Evolutionary conservation across 2,329 filamentous ascomycete genomes (phyloP).

Genomic region (Cyclaneusma minus): DNA sequence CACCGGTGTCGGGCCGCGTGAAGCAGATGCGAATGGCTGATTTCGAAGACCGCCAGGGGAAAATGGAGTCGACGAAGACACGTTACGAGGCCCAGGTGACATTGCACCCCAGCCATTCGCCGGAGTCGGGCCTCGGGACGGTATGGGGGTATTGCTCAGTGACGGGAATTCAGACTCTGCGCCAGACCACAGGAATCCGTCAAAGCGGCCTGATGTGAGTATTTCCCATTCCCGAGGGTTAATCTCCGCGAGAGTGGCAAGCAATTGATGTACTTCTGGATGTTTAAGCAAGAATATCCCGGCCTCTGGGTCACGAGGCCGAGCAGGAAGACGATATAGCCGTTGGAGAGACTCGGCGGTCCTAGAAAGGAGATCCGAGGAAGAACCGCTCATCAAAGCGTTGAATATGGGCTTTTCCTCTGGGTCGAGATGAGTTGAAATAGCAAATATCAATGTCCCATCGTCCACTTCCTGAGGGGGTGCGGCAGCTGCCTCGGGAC

Average conservation of each 20-base stretch:
- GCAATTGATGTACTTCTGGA: conserved; percentile 65
- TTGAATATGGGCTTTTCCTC: conserved; percentile 71
- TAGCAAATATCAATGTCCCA: conserved; percentile 84
- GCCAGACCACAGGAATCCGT: conserved; percentile 89
- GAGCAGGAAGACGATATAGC: conserved; percentile 58
- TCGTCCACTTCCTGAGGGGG: conserved; percentile 85
- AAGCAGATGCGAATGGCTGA: conserved; percentile 19
- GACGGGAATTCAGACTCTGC: conserved; percentile 42
- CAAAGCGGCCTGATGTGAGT: conserved; percentile 80
- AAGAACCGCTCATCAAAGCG: conserved; percentile 51
- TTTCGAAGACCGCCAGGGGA: conserved; percentile 12
- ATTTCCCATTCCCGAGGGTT: conserved; percentile 95
- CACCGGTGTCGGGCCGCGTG: conserved; percentile 38
- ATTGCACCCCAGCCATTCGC: conserved; percentile 23
- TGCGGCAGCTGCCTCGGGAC: conserved; percentile 52
- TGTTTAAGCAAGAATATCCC: conserved; percentile 79
- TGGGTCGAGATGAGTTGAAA: conserved; percentile 69
- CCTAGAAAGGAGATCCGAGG: conserved; percentile 56
- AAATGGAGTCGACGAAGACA: conserved; percentile 15
- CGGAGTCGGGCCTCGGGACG: conserved; percentile 38
- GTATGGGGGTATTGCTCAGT: conserved; percentile 23
- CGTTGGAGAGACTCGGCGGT: conserved; percentile 69
- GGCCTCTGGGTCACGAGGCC: conserved; percentile 72
- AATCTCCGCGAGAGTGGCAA: conserved; percentile 77
- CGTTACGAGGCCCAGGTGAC: conserved; percentile 11